These are phyloP conservation scores for Casuarina cunninghamiana DNA, from an alignment of 306 rosid genomes.

Conservation along the genomic window DNA sequence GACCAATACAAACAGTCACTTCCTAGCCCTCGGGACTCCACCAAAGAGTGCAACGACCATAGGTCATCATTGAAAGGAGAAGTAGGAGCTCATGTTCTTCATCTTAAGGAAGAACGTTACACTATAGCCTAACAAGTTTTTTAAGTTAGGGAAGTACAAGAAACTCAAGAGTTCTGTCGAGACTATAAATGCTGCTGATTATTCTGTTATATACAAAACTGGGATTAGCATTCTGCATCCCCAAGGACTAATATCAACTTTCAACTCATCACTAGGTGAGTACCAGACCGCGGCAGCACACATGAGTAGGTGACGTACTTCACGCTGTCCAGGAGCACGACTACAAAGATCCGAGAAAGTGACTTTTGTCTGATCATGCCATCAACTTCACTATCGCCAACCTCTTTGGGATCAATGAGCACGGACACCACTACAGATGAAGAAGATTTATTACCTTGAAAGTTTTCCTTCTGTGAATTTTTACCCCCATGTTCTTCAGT, in stretches of 20 bases:
- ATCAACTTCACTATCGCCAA: constrained; percentile 61
- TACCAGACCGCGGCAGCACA: constrained; percentile 68
- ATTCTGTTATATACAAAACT: constrained; percentile 39
- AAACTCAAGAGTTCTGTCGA: neutral
- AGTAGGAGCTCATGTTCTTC: neutral
- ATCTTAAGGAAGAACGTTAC: neutral
- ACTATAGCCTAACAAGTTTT: neutral
- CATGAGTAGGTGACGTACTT: constrained; percentile 95
- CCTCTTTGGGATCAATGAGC: constrained; percentile 91
- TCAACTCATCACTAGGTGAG: constrained; percentile 66
- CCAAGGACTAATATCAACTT: constrained; percentile 17
- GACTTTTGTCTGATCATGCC: constrained; percentile 75
- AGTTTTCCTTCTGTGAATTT: constrained; percentile 43
- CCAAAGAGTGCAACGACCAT: no score
- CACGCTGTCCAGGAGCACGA: constrained; percentile 77
- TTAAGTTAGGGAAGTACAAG: neutral
- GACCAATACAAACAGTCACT: neutral
- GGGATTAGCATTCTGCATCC: constrained; percentile 9
- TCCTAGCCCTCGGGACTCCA: neutral
- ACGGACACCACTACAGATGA: constrained; percentile 91
- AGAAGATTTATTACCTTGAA: constrained; percentile 54
- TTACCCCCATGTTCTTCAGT: constrained; percentile 50
- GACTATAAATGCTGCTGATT: constrained; percentile 6
- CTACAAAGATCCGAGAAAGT: constrained; percentile 77
- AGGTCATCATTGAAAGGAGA: neutral